Evolutionary conservation across 306 rosid species (phyloP), one percentile per base, ranked within the genome.

Genomic region (Corylus americana): DNA sequence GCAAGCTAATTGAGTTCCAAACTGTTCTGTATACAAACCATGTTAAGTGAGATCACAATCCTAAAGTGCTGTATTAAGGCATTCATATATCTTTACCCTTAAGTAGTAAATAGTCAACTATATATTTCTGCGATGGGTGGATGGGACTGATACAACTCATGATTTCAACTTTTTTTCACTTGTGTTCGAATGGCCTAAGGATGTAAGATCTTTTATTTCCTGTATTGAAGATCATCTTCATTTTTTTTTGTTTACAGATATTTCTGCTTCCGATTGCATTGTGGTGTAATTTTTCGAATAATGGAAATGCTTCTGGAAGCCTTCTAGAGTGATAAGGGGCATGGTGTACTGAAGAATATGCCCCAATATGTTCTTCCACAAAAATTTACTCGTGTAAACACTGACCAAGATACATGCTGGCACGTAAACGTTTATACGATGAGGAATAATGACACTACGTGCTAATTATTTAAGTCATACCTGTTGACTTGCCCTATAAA

Each of bases 111-210:
- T 22, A 22, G 25, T 22, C 25, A 22, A 22, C 25, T 22, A 22
- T 22, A 94, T 78, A 89, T 94, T 82, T 97, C 98, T 75, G 95
- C 97, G 81, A 90, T 94, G 77, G 98, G 98, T 67, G 97, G 98
- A 92, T 25, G 98, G 98, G 53, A 92, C 95, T 73, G 98, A 94
- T 87, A 92, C 97, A 77, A 94, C 98, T 83, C 97, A 94, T 66
- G 98, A 92, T 87, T 94, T 94, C 87, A 94, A 94, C 89, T 94
- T 92, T 72, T 94, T 94, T 89, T 91, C 98, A 3, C 88, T 92
- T 5, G 77, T 94, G 78, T 94, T 92, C 76, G 98, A 94, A 83
- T 94, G 98, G 97, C 97, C 97, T 47, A 94, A 92, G 84, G 98
- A 94, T 90, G 98, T 94, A 86, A 92, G 98, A 25, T 82, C 81